Conservation (phyloP, 306 rosid genomes). For the Quercus mongolica region DNA sequence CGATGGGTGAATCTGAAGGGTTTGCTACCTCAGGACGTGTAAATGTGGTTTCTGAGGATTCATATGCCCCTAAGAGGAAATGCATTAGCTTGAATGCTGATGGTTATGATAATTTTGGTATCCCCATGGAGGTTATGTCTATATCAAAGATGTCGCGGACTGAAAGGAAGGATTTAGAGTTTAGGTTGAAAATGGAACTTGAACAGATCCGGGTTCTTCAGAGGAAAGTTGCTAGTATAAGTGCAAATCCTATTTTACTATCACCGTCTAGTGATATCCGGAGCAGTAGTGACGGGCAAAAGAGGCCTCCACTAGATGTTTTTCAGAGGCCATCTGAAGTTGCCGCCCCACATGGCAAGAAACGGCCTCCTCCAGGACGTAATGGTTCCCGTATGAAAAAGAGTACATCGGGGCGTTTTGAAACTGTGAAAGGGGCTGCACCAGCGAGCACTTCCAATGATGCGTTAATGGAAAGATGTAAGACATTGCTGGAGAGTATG, state of each 20-base stretch:
- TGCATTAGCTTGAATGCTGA: constrained; percentile 44
- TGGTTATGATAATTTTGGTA: constrained; percentile 53
- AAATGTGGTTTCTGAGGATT: constrained; percentile 51
- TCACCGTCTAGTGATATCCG: constrained; percentile 65
- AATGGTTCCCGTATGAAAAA: constrained; percentile 53
- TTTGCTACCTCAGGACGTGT: constrained; percentile 74
- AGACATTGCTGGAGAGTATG: constrained; percentile 48
- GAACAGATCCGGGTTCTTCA: constrained; percentile 65
- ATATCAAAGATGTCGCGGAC: constrained; percentile 55
- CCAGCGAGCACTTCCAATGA: constrained; percentile 39
- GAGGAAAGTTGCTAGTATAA: constrained; percentile 46
- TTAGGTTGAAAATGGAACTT: constrained; percentile 66
- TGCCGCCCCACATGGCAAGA: constrained; percentile 50
- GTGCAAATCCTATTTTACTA: constrained; percentile 31
- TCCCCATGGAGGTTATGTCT: constrained; percentile 53
- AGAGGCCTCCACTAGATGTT: constrained; percentile 48
- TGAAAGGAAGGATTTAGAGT: constrained; percentile 71
- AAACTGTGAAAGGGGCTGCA: constrained; percentile 38
- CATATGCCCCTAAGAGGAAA: constrained; percentile 65
- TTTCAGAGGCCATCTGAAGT: constrained; percentile 31
- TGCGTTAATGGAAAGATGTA: constrained; percentile 59
- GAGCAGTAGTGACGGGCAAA: constrained; percentile 62
- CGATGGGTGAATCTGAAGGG: constrained; percentile 89
- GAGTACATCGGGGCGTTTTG: constrained; percentile 42
- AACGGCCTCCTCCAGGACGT: constrained; percentile 51